Base-by-base conservation (phyloP, 768 basidiomycete genomes). In the Agaricus blazei region DNA sequence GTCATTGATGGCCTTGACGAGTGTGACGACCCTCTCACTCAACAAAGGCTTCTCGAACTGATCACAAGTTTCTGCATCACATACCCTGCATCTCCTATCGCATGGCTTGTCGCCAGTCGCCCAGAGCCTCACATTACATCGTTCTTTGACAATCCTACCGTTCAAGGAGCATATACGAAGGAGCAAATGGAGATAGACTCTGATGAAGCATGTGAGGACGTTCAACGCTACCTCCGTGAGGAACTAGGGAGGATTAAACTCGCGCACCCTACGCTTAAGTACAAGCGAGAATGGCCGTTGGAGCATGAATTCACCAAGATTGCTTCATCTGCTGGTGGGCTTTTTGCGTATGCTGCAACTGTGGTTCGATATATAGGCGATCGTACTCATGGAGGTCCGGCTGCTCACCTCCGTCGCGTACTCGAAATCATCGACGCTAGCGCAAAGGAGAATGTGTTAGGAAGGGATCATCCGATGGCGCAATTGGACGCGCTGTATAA, bases 311-410 rank as follows among this genome's bases (percentile, higher is more conserved):
- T 64, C 3, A 37, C 59, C 4, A 23, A 11, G 1, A 54, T 69
- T 1, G 58, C 61, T 1, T 12, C 58, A 3, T 64, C 60, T 26
- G 59, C 68, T 3, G 60, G 57, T 3, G 64, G 66, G 9, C 60
- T 61, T 41, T 68, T 67, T 43, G 62, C 68, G 31, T 67, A 67
- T 34, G 62, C 59, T 2, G 56, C 64, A 1, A 65, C 62, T 7
- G 60, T 60, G 24, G 38, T 66, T 6, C 59, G 61, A 19, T 68
- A 60, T 51, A 56, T 67, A 27, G 63, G 53, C 14, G 59, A 59
- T 36, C 47, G 29, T 15, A 15, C 7, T 4, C 23, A 34, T 29
- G 28, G 47, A 6, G 36, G 53, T 9, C 53, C 58, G 1, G 34
- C 37, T 1, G 12, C 12, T 24, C 42, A 59, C 44, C 6, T 42